Conservation (phyloP, 441 rosid genomes). For the Bruguiera hainesii region DNA sequence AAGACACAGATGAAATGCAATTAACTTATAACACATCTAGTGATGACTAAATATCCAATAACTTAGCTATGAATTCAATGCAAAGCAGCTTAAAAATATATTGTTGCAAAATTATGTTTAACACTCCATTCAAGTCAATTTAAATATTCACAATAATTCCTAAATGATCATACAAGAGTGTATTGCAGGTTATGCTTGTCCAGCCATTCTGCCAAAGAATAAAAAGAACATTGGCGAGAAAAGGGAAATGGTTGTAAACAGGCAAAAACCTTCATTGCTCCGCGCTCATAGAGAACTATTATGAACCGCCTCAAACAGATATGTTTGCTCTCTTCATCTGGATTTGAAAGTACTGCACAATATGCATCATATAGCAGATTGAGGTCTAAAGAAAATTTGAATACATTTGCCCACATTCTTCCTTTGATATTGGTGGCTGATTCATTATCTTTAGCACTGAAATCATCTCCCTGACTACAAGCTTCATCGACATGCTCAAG, state of each 20-base stretch:
- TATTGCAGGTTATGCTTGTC: conserved; percentile 1
- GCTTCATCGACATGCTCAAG: conserved; percentile 99
- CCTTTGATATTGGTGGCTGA: conserved; percentile 63
- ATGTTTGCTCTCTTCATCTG: conserved; percentile 94
- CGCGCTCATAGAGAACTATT: conserved; percentile 82
- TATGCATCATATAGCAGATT: conserved; percentile 86
- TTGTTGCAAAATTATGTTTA: background rate
- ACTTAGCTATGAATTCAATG: background rate
- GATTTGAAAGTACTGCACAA: conserved; percentile 97
- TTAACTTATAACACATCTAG: background rate
- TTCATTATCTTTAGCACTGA: conserved; percentile 44
- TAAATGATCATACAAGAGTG: background rate
- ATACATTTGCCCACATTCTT: conserved; percentile 93
- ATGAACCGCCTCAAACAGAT: conserved; percentile 95
- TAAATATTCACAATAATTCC: background rate
- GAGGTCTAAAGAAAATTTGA: conserved; percentile 89
- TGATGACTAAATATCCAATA: background rate
- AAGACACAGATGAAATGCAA: background rate
- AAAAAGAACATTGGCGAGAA: background rate
- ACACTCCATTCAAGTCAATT: background rate
- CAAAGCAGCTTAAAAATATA: background rate
- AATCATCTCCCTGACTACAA: conserved; percentile 40
- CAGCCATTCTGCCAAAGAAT: conserved; percentile 4
- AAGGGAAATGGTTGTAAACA: background rate
- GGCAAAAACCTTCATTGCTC: conserved; percentile 70